These are phyloP conservation scores for Neurospora hispaniola DNA, from an alignment of 495 filamentous ascomycete species.

Conservation along the genomic window DNA sequence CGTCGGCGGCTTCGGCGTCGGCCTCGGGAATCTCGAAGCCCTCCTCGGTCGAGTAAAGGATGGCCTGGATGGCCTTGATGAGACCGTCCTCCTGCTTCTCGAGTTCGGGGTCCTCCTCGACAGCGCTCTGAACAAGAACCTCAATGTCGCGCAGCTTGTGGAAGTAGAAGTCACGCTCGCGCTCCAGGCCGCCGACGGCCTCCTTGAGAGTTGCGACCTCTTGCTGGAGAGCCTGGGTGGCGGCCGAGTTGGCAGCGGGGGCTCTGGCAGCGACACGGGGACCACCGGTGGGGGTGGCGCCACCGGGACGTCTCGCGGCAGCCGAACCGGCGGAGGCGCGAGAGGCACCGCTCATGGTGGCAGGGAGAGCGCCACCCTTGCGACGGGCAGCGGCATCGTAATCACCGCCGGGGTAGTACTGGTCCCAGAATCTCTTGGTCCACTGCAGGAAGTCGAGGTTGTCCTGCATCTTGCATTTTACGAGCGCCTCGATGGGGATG, in stretches of 20 bases:
- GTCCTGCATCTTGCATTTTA: slow-evolving; percentile 99
- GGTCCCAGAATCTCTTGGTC: slow-evolving; percentile 94
- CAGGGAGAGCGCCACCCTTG: slow-evolving; percentile 62
- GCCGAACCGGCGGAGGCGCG: slow-evolving; percentile 34
- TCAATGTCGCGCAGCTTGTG: slow-evolving; percentile 97
- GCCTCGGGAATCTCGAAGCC: slow-evolving; percentile 77
- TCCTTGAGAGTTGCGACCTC: slow-evolving; percentile 81
- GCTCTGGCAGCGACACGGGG: slow-evolving; percentile 38
- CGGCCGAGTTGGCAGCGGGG: slow-evolving; percentile 37
- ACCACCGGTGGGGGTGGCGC: slow-evolving; percentile 63
- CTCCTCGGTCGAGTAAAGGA: slow-evolving; percentile 95
- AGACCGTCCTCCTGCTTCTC: slow-evolving; percentile 88
- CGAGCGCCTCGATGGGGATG: slow-evolving; percentile 75
- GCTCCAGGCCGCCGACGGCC: slow-evolving; percentile 74
- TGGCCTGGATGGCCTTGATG: slow-evolving; percentile 88
- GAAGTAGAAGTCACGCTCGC: slow-evolving; percentile 98
- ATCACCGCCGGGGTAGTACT: slow-evolving; percentile 91
- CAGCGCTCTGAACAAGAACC: slow-evolving; percentile 78
- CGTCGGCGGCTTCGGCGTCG: slow-evolving; percentile 51
- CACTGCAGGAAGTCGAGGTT: slow-evolving; percentile 99
- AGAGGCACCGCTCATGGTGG: slow-evolving; percentile 26
- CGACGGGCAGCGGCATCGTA: slow-evolving; percentile 83
- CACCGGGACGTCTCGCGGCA: slow-evolving; percentile 43
- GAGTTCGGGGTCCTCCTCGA: slow-evolving; percentile 80
- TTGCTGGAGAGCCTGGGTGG: slow-evolving; percentile 56